Evolutionary conservation across 2,329 filamentous ascomycete genomes (phyloP), one percentile per base, ranked within the genome.

Genomic region (Ophiostoma himal-ulmi): DNA sequence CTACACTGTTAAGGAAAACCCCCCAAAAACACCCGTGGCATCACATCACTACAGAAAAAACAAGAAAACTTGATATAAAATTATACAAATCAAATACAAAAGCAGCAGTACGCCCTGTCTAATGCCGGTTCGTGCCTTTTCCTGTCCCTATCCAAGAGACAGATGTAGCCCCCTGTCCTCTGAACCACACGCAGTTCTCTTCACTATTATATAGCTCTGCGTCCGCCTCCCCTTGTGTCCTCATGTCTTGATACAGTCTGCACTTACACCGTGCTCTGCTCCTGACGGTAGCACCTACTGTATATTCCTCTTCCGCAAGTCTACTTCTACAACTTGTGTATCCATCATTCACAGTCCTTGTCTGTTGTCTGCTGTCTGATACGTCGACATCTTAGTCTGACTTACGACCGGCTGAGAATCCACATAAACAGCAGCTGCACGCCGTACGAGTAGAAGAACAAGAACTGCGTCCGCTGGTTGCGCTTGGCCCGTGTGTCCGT

Each of bases 391-490:
- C 30, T 30, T 20, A 2, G 8, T 10, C 10, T 13, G 34, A 5
- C 52, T 77, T 72, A 85, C 37, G 81, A 79, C 71, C 82, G 79
- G 72, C 82, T 86, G 71, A 88, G 80, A 74, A 87, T 80, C 89
- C 94, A 95, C 94, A 98, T 99, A 80, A 98, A 96, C 70, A 94
- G 83, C 75, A 98, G 86, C 82, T 99, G 95, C 70, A 98, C 90
- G 70, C 96, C 84, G 80, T 98, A 99, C 64, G 94, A 94, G 81
- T 99, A 97, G 75, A 94, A 85, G 80, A 96, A 96, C 74, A 97
- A 84, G 77, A 97, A 97, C 80, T 97, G 93, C 1, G 93, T 97
- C 73, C 94, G 85, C 78, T 93, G 89, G 80, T 91, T 95, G 77
- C 91, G 89, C 82, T 97, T 95, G 54, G 91, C 89, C 73, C 94